A percentile compares a stretch with the other conserved stretches of the same genome.
Conservation (phyloP, 371 early-diverging fungal species). For the Rhizopus delemar region DNA sequence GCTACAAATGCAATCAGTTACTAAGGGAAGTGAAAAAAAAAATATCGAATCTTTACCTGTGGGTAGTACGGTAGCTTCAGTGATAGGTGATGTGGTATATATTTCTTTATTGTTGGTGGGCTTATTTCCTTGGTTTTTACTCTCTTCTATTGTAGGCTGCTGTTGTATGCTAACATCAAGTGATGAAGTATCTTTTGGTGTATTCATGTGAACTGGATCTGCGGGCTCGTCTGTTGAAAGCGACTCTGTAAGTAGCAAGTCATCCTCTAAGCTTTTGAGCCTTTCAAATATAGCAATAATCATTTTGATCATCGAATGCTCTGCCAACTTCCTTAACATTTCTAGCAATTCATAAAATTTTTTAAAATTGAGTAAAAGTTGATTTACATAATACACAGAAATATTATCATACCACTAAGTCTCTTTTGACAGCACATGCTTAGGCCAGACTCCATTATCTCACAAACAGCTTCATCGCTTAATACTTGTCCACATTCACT, state of each 20-base stretch:
- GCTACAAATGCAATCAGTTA: conserved; percentile 2
- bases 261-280: conserved; percentile 49
- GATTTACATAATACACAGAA: conserved; percentile 7
- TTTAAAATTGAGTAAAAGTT: background rate
- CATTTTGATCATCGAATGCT: conserved; percentile 77
- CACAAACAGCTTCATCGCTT: conserved; percentile 91
- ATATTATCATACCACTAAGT: conserved; percentile 70
- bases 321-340: conserved; percentile 77
- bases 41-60: background rate
- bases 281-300: conserved; percentile 74
- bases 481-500: conserved; percentile 68
- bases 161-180: background rate
- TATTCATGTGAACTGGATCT: background rate
- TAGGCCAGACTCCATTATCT: conserved; percentile 94
- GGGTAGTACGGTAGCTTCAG: conserved; percentile 3
- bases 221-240: background rate
- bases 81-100: background rate
- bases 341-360: conserved; percentile 44
- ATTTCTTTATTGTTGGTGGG: conserved; percentile 1
- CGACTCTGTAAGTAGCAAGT: conserved; percentile 42
- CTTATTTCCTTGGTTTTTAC: background rate
- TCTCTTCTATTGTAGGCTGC: conserved; percentile 14
- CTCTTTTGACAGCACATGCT: conserved; percentile 95
- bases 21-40: background rate
- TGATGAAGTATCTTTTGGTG: background rate